Base-by-base conservation (phyloP, 768 basidiomycete genomes). In the Leucocoprinus birnbaumii region DNA sequence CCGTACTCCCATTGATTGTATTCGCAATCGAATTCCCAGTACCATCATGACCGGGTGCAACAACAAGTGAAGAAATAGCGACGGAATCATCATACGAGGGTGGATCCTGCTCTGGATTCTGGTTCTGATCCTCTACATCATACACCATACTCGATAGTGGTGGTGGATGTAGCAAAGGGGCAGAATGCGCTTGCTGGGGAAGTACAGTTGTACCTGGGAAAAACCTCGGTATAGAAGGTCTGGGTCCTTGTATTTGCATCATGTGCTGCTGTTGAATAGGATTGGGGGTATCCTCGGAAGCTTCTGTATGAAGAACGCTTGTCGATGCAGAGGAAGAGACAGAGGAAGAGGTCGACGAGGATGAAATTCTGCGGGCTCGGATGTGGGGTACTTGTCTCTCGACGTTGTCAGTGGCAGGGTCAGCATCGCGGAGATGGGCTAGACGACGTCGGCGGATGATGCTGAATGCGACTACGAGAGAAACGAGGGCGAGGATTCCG, bases 161-260 rank as follows among this genome's bases (percentile, higher is more conserved):
- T 5, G 11, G 31, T 31, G 31, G 31, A 31, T 5, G 31, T 10
- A 22, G 38, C 24, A 42, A 19, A 16, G 42, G 51, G 5, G 22
- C 19, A 27, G 19, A n/a, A 4, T 13, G 6, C 2, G 26, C 26
- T 4, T 22, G n/a, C 22, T 35, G 43, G 9, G 25, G 34, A 16
- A 45, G 25, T 18, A 44, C 43, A 11, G 79, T 78, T 11, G 79
- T 77, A 8, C 77, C 79, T 24, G 80, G 82, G 76, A 83, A 83
- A 65, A 75, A 83, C 61, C 80, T 76, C 65, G 82, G 80, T 18
- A 80, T 65, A 65, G 84, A 84, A 2, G 76, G 72, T 8, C 66
- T 68, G 24, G 79, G 77, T 10, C 79, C 80, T 19, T 64, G 42
- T 31, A 53, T 53, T 31, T 31, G 31, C 51, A 49, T 37, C 19